Conservation (phyloP, 179 eudicot species). For the Beta lomatogona region DNA sequence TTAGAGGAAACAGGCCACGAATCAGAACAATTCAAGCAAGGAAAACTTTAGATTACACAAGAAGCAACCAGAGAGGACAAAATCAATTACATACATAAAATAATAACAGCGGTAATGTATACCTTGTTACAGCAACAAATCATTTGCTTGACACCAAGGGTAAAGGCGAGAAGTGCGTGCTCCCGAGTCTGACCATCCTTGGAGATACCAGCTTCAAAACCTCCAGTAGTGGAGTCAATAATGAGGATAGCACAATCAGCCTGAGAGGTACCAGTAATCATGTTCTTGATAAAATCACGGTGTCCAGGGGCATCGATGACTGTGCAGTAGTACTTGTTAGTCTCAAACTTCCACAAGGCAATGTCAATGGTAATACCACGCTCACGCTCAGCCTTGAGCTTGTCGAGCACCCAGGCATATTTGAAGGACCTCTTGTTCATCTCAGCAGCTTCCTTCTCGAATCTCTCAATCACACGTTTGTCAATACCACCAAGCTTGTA, state of each 20-base stretch:
- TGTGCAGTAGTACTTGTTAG: conserved; percentile 41
- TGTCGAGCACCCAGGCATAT: conserved; percentile 43
- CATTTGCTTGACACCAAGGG: conserved; percentile 41
- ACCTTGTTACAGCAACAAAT: conserved; percentile 43
- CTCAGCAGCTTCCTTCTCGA: conserved; percentile 52
- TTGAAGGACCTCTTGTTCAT: conserved; percentile 55
- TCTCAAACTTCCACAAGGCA: conserved; percentile 41
- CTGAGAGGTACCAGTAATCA: conserved; percentile 55
- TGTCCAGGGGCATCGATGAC: conserved; percentile 43
- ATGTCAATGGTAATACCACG: conserved; percentile 41
- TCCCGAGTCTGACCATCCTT: conserved; percentile 44
- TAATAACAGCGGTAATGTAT: neutral
- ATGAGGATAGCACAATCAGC: conserved; percentile 53
- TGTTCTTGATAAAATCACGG: conserved; percentile 53
- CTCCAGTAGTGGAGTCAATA: conserved; percentile 51
- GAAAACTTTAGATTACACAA: neutral
- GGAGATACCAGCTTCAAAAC: conserved; percentile 44
- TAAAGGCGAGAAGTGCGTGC: conserved; percentile 39
- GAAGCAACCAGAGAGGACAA: neutral
- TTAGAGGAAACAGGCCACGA: neutral
- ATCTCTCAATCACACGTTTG: conserved; percentile 51
- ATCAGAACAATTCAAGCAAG: neutral
- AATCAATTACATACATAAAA: no score
- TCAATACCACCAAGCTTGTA: conserved; percentile 54
- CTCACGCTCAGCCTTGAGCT: conserved; percentile 46